Percentiles rank a stretch among this genome's conserved stretches.
These are phyloP conservation scores for Sporothrix euskadiensis DNA, from an alignment of 2,329 filamentous ascomycete genomes.

Conservation along the genomic window DNA sequence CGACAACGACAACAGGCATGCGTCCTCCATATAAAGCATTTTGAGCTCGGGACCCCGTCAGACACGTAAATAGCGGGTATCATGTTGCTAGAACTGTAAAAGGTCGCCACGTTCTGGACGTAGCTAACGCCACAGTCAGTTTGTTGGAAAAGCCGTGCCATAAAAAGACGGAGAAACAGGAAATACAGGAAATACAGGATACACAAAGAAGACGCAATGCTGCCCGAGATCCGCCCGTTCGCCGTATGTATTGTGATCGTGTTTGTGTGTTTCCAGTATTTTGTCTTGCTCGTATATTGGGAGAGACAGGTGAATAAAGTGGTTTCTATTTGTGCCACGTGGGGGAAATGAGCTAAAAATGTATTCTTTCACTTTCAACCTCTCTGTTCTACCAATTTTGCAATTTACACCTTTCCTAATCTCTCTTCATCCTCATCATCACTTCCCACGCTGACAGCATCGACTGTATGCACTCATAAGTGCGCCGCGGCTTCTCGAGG, in stretches of 20 bases:
- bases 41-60: not conserved
- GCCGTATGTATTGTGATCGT: not conserved
- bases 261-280: not conserved
- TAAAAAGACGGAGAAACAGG: not conserved
- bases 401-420: not conserved
- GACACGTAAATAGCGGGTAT: not conserved
- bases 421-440: not conserved
- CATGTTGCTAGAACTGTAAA: not conserved
- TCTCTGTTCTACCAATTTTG: not conserved
- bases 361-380: not conserved
- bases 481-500: not conserved
- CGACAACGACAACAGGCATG: not conserved
- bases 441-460: not conserved
- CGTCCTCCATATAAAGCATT: not conserved
- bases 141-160: not conserved
- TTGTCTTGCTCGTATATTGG: not conserved
- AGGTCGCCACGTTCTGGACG: not conserved
- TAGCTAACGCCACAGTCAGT: not conserved
- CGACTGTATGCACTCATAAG: not conserved
- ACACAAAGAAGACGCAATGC: not conserved
- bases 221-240: not conserved
- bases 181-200: not conserved
- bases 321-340: conserved; percentile 18
- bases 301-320: not conserved
- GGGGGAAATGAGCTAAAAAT: not conserved